phyloP scores from a whole-genome alignment of 352 stramenopile species.

The Aphanomyces euteiches region DNA sequence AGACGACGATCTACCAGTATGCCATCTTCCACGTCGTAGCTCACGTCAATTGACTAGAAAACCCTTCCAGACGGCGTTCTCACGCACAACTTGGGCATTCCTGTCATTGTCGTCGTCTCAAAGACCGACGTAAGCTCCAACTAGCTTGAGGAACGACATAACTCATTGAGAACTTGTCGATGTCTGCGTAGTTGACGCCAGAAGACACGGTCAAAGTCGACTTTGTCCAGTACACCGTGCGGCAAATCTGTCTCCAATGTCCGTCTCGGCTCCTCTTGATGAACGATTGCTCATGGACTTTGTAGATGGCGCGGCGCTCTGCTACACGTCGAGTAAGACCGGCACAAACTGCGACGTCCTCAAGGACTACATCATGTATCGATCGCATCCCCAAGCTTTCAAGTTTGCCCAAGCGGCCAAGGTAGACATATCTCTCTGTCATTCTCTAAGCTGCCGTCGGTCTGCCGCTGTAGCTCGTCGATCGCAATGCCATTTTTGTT shows the following conservation, averaged over 20 bases:
- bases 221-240: constrained; percentile 76
- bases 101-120: constrained; percentile 63
- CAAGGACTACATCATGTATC: constrained; percentile 72
- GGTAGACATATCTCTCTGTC: not conserved
- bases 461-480: constrained; percentile 41
- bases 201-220: constrained; percentile 85
- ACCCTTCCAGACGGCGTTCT: constrained; percentile 52
- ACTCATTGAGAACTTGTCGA: not conserved
- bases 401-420: constrained; percentile 66
- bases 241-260: constrained; percentile 77
- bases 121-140: constrained; percentile 63
- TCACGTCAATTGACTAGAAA: constrained; percentile 39
- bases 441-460: not conserved
- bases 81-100: constrained; percentile 73
- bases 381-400: constrained; percentile 61
- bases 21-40: constrained; percentile 29
- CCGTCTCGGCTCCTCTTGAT: constrained; percentile 30
- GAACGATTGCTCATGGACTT: not conserved
- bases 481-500: constrained; percentile 66
- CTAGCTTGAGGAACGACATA: not conserved
- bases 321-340: constrained; percentile 81
- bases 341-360: constrained; percentile 67
- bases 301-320: constrained; percentile 63
- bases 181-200: constrained; percentile 40
- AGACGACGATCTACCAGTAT: not conserved